These are phyloP conservation scores for Pseudogymnoascus sp. DNA, from an alignment of 2,329 filamentous ascomycete genomes.

Conservation along the genomic window DNA sequence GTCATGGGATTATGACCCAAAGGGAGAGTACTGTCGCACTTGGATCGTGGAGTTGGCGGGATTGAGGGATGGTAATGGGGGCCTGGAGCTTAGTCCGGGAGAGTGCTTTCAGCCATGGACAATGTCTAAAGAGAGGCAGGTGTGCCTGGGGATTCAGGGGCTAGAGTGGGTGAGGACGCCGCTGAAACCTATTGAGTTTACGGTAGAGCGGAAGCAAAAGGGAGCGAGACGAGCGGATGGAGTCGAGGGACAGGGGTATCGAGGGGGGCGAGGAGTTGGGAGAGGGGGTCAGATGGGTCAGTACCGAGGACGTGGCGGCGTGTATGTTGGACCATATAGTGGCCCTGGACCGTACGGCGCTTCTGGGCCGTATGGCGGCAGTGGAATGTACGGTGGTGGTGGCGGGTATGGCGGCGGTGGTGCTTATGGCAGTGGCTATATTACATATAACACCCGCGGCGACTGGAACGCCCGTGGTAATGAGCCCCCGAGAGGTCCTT, in stretches of 20 bases:
- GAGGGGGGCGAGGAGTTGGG: not conserved
- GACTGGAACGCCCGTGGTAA: not conserved
- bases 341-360: not conserved
- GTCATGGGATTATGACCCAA: constrained; percentile 66
- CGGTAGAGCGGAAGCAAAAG: constrained; percentile 34
- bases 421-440: not conserved
- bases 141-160: constrained; percentile 47
- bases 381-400: not conserved
- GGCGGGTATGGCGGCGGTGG: not conserved
- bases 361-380: not conserved
- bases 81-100: constrained; percentile 16
- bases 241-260: not conserved
- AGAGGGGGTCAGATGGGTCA: not conserved
- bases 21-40: constrained; percentile 61
- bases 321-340: constrained; percentile 2
- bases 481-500: not conserved
- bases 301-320: not conserved
- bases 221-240: not conserved
- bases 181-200: constrained; percentile 57
- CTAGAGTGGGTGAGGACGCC: constrained; percentile 62
- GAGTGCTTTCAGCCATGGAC: constrained; percentile 67
- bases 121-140: constrained; percentile 50
- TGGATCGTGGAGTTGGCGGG: constrained; percentile 64
- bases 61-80: constrained; percentile 32
- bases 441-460: not conserved